Base-by-base conservation (phyloP, 768 basidiomycete genomes). In the Trichaptum fuscoviolaceum region DNA sequence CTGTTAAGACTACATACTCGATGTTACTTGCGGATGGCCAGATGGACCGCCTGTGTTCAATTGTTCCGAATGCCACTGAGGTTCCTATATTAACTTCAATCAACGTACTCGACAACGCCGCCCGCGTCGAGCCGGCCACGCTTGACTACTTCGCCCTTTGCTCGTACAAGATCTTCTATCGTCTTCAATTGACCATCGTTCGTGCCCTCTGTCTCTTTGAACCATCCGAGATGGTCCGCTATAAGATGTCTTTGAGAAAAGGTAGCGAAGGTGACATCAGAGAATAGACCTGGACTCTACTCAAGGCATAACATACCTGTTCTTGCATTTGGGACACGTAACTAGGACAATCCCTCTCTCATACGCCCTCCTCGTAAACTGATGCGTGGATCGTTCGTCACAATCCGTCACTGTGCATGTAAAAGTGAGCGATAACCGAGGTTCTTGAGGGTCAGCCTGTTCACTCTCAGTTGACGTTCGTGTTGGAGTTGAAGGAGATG, bases 141-240 rank as follows among this genome's bases (percentile, higher is more conserved):
- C 64, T 74, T 80, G 27, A 96, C 88, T 59, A 77, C 81, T 78
- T 98, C 95, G 0, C 96, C 96, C 64, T 88, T 90, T 0, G 84
- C 87, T 35, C 79, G 81, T 67, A 97, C 76, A 17, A 98, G 76
- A 67, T 95, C 92, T 75, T 98, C 96, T 3, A 99, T 80, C 0
- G 91, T 97, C 65, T 81, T 84, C 26, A 90, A 76, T 67, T 85
- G 87, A 6, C 92, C 92, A 5, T 86, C 86, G 67, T 87, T 77
- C 6, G 90, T 94, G 30, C 78, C 67, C 79, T 84, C 72, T 9
- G 70, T 68, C 30, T 95, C 92, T 71, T 92, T 88, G 80, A 96
- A 96, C 95, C 95, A 96, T 0, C 91, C 91, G 15, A 96, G 77
- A 71, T 96, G 89, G 73, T 96, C 95, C 4, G 95, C 95, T 70